phyloP scores from a whole-genome alignment of 306 rosid genomes.

The Acacia confusa region DNA sequence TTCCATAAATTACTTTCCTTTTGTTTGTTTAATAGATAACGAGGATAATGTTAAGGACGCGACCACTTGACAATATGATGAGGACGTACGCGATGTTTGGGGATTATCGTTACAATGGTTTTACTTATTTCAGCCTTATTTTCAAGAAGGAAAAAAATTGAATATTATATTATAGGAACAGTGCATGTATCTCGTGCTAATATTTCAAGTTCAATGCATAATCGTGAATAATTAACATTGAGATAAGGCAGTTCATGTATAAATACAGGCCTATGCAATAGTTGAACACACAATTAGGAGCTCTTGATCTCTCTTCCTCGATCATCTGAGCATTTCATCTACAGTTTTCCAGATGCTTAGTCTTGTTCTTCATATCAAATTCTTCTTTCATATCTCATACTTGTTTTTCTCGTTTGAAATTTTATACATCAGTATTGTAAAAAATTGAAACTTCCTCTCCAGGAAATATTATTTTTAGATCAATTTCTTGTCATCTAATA shows the following conservation, averaged over 20 bases:
- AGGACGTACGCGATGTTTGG: no score
- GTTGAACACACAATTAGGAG: background rate
- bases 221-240: background rate
- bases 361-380: background rate
- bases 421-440: background rate
- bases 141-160: background rate
- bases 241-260: background rate
- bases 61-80: no score
- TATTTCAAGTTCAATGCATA: background rate
- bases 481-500: background rate
- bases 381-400: background rate
- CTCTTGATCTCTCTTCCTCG: background rate
- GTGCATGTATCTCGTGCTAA: background rate
- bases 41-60: background rate
- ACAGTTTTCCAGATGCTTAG: background rate
- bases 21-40: no score
- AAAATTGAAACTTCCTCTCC: background rate
- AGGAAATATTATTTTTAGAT: background rate
- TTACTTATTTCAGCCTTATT: background rate
- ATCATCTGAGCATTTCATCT: background rate
- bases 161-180: background rate
- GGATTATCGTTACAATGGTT: no score
- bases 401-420: background rate
- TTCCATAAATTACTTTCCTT: no score
- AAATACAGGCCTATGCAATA: background rate